Evolutionary conservation across 768 basidiomycete genomes (phyloP).

Genomic region (Collybiopsis luxurians): DNA sequence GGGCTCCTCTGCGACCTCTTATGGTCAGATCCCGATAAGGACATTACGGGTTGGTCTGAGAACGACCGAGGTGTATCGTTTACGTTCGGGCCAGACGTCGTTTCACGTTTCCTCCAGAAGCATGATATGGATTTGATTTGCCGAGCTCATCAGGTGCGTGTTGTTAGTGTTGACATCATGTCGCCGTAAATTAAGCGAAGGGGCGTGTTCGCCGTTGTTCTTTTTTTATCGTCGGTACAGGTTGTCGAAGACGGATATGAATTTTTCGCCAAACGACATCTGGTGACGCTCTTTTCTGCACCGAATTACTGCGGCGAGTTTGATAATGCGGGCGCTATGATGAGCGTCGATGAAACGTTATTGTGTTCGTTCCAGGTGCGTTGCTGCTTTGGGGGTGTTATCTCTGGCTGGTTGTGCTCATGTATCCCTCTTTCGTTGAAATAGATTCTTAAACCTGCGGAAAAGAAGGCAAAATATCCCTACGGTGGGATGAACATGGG

Average conservation of each 20-base stretch:
- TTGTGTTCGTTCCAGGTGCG: slow-evolving; percentile 95
- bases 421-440: neutral
- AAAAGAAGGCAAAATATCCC: slow-evolving; percentile 95
- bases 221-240: slow-evolving; percentile 32
- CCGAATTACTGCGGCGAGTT: slow-evolving; percentile 97
- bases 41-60: slow-evolving; percentile 99
- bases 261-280: slow-evolving; percentile 96
- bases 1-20: slow-evolving; percentile 94
- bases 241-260: slow-evolving; percentile 99
- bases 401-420: neutral
- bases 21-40: slow-evolving; percentile 99
- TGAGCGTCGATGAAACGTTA: slow-evolving; percentile 98
- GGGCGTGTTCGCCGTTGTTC: too few species aligned
- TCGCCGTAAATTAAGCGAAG: neutral
- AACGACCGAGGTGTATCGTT: slow-evolving; percentile 99
- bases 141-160: slow-evolving; percentile 90
- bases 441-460: slow-evolving; percentile 97
- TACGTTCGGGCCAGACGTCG: slow-evolving; percentile 98
- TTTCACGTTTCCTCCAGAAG: slow-evolving; percentile 97
- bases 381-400: neutral
- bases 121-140: slow-evolving; percentile 99
- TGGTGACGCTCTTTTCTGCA: slow-evolving; percentile 96
- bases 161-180: neutral
- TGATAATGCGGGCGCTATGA: slow-evolving; percentile 99
- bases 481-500: slow-evolving; percentile 86